Percentiles rank a stretch among this genome's conserved stretches.
Evolutionary conservation across 371 early-diverging fungal species (phyloP).

Genomic region (Mortierella sp.): DNA sequence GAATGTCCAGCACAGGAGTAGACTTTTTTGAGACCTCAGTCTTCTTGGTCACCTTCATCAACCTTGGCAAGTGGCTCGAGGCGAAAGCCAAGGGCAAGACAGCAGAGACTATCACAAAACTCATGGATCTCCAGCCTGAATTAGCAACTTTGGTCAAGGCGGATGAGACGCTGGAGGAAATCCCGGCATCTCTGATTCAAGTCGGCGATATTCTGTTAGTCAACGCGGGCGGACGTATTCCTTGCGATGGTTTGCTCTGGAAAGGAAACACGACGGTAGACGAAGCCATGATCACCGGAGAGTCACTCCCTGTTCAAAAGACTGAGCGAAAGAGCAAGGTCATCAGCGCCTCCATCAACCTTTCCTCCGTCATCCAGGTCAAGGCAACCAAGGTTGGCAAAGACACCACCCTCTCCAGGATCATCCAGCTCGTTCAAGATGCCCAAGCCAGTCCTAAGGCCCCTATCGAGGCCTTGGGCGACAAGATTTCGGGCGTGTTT

Average conservation of each 20-base stretch:
- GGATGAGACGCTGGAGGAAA: conserved; percentile 41
- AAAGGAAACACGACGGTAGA: conserved; percentile 72
- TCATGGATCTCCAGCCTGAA: conserved; percentile 77
- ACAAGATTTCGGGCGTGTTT: conserved; percentile 70
- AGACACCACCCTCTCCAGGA: conserved; percentile 72
- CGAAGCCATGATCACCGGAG: conserved; percentile 89
- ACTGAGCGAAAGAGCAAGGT: conserved; percentile 61
- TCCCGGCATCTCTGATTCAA: conserved; percentile 46
- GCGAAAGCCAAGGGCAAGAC: conserved; percentile 78
- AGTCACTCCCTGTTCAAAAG: conserved; percentile 79
- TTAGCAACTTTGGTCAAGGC: conserved; percentile 62
- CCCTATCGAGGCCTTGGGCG: conserved; percentile 73
- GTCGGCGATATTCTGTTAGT: conserved; percentile 74
- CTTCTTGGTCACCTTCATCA: conserved; percentile 76
- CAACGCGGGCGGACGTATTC: conserved; percentile 74
- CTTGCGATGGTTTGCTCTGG: conserved; percentile 76
- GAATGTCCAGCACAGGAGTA: conserved; percentile 24
- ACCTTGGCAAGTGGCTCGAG: conserved; percentile 78
- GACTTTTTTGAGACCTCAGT: conserved; percentile 76
- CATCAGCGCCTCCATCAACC: conserved; percentile 71
- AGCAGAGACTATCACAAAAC: conserved; percentile 73
- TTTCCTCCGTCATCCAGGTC: conserved; percentile 65
- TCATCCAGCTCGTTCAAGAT: conserved; percentile 74
- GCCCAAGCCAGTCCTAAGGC: conserved; percentile 78
- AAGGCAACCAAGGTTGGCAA: conserved; percentile 66